A percentile compares a stretch with the other conserved stretches of the same genome.
phyloP scores from a whole-genome alignment of 2,329 filamentous ascomycete genomes.

The Pyrenophora tritici-repentis region DNA sequence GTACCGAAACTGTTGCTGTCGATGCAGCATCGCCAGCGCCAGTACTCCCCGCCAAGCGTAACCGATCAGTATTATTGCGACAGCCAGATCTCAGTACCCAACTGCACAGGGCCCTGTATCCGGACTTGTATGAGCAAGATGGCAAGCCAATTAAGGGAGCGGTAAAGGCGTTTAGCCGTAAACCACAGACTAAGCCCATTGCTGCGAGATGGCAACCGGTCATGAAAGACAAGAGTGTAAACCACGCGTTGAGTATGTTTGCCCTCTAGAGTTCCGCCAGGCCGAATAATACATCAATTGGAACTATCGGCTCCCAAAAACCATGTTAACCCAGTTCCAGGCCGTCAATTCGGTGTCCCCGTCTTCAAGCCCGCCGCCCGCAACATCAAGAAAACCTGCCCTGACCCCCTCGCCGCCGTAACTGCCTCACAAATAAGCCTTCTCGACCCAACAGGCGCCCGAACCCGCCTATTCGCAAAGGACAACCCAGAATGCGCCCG shows the following conservation, averaged over 20 bases:
- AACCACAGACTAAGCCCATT: slow-evolving; percentile 14
- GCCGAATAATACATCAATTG: too few species aligned
- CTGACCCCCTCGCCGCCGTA: slow-evolving; percentile 71
- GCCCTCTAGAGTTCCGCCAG: too few species aligned
- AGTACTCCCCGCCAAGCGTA: slow-evolving; percentile 7
- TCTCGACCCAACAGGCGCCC: slow-evolving; percentile 84
- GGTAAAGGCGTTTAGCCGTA: not conserved
- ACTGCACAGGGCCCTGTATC: slow-evolving; percentile 29
- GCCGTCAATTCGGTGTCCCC: slow-evolving; percentile 52
- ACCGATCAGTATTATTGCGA: slow-evolving; percentile 7
- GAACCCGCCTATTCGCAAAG: slow-evolving; percentile 78
- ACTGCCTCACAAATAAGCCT: slow-evolving; percentile 69
- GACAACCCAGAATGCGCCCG: slow-evolving; percentile 78
- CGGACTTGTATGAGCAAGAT: slow-evolving; percentile 8
- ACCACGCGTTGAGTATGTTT: slow-evolving; percentile 17
- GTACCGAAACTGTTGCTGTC: slow-evolving; percentile 23
- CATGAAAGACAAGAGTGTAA: slow-evolving; percentile 19
- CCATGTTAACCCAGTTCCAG: slow-evolving; percentile 14
- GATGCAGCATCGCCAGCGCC: slow-evolving; percentile 9
- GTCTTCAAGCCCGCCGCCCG: slow-evolving; percentile 57
- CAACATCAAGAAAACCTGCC: slow-evolving; percentile 60
- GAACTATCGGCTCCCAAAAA: not conserved
- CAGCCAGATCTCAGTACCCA: slow-evolving; percentile 20
- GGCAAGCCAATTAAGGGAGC: slow-evolving; percentile 1
- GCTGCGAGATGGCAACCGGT: slow-evolving; percentile 16